Evolutionary conservation across 2,329 filamentous ascomycete genomes (phyloP), one percentile per base, ranked within the genome.

Genomic region (Alternaria consortialis): DNA sequence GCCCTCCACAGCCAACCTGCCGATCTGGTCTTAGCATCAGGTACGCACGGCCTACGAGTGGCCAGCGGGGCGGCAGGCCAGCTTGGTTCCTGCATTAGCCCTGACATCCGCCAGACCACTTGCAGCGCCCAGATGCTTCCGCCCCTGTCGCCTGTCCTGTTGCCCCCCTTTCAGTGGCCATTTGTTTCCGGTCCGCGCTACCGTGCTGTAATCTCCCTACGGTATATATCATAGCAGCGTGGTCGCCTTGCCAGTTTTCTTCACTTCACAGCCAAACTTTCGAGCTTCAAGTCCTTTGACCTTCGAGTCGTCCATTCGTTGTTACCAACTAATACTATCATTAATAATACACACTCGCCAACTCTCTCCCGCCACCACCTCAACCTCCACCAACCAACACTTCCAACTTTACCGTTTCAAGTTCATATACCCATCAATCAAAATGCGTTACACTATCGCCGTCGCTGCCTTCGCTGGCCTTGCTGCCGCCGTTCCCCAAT

Each of bases 241-340:
- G 65, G 64, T 69, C 66, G 58, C 62, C 25, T 8, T 53, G 37
- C 44, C 50, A 62, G 69, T 69, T 61, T 63, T 70, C 69, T 62
- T 70, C 74, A 76, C 75, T 75, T 74, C 72, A 74, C 74, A 74
- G 70, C 70, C 71, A 74, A 74, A 66, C 68, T 70, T 74, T 76
- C 74, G 60, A 72, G 77, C 74, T 72, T 72, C 69, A 73, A 76
- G 71, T 77, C 72, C 68, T 66, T 74, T 77, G 76, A 77, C 77
- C 72, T 76, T 74, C 74, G 76, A 58, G 76, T 79, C 76, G 77
- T 79, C 77, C 77, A 79, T 69, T 79, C 77, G 74, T 78, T 78
- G 71, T 70, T 70, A 71, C 70, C 74, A 77, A 75, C 75, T 77
- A 76, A 72, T 77, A 78, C 76, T 72, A 68, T 79, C 77, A 62